phyloP scores from a whole-genome alignment of 495 filamentous ascomycete genomes.

The Lasiosphaeria ovina region DNA sequence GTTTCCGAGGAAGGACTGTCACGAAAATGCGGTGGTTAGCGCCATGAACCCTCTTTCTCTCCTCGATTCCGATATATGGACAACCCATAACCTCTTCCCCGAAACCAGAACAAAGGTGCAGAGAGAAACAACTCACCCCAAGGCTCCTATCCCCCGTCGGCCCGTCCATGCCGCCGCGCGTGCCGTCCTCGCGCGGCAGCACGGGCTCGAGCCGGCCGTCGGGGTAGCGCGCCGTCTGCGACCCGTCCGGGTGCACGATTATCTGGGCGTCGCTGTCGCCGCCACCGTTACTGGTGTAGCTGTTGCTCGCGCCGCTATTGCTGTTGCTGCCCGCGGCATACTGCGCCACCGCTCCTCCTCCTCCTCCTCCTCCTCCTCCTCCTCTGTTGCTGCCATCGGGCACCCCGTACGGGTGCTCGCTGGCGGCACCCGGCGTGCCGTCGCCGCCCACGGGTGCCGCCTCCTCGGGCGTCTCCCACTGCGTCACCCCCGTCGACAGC shows the following conservation, averaged over 20 bases:
- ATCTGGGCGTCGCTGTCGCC: slow-evolving; percentile 37
- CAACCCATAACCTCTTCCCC: too few relatives aligned
- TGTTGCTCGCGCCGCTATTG: slow-evolving; percentile 24
- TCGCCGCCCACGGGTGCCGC: slow-evolving; percentile 47
- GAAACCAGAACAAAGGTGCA: not conserved
- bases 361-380: slow-evolving; percentile 17
- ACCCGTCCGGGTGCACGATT: slow-evolving; percentile 53
- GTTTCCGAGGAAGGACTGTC: slow-evolving; percentile 30
- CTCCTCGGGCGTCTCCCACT: slow-evolving; percentile 75
- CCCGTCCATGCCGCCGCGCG: slow-evolving; percentile 34
- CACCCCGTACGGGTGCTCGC: slow-evolving; percentile 53
- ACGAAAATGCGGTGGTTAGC: not conserved
- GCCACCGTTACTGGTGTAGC: slow-evolving; percentile 20
- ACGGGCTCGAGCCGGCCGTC: slow-evolving; percentile 53
- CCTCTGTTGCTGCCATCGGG: slow-evolving; percentile 26
- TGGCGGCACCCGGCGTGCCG: slow-evolving; percentile 45
- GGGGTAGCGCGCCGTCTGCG: slow-evolving; percentile 46
- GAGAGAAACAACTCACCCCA: slow-evolving; percentile 36
- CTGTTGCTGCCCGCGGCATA: slow-evolving; percentile 9
- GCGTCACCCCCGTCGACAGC: slow-evolving; percentile 67
- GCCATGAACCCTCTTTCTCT: not conserved
- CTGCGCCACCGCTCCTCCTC: not conserved
- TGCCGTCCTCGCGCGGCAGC: slow-evolving; percentile 35
- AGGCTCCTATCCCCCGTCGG: slow-evolving; percentile 43
- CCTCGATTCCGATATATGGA: too few relatives aligned